These are phyloP conservation scores for Blakeslea trispora DNA, from an alignment of 371 early-diverging fungal species.

Conservation along the genomic window DNA sequence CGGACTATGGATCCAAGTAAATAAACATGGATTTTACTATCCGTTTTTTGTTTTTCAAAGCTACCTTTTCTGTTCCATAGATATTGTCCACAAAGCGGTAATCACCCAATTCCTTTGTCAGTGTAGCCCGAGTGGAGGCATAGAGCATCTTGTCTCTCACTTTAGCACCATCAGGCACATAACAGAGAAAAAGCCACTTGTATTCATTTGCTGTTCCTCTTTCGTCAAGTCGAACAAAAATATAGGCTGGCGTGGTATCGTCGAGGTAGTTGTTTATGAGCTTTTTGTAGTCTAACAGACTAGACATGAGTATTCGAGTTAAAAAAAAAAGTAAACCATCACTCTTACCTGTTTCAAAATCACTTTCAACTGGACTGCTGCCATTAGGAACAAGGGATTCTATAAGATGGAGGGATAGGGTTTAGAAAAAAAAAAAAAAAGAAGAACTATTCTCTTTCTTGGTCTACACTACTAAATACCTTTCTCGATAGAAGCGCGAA, in stretches of 20 bases:
- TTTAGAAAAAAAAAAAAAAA: too few relatives aligned
- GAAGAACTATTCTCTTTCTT: neutral
- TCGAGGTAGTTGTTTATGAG: conserved; percentile 52
- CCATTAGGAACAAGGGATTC: conserved; percentile 52
- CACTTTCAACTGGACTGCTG: conserved; percentile 43
- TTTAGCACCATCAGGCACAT: conserved; percentile 78
- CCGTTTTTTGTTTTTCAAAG: neutral
- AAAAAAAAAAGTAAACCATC: too few relatives aligned
- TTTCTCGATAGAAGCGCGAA: conserved; percentile 52
- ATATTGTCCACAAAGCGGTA: conserved; percentile 76
- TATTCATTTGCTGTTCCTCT: conserved; percentile 43
- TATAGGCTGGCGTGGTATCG: conserved; percentile 63
- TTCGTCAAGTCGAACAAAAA: conserved; percentile 68
- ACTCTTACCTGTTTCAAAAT: conserved; percentile 65
- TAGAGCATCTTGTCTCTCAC: conserved; percentile 91
- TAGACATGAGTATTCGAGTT: neutral
- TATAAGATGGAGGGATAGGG: conserved; percentile 1
- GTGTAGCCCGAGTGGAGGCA: conserved; percentile 77
- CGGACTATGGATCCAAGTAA: conserved; percentile 36
- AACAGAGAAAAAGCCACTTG: conserved; percentile 78
- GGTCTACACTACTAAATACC: conserved; percentile 28
- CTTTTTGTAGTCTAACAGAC: conserved; percentile 8
- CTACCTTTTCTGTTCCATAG: conserved; percentile 71
- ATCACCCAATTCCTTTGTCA: conserved; percentile 79
- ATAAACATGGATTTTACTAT: too few relatives aligned